Conservation (phyloP, 2,329 filamentous ascomycete species). For the Trichoderma guizhouense region DNA sequence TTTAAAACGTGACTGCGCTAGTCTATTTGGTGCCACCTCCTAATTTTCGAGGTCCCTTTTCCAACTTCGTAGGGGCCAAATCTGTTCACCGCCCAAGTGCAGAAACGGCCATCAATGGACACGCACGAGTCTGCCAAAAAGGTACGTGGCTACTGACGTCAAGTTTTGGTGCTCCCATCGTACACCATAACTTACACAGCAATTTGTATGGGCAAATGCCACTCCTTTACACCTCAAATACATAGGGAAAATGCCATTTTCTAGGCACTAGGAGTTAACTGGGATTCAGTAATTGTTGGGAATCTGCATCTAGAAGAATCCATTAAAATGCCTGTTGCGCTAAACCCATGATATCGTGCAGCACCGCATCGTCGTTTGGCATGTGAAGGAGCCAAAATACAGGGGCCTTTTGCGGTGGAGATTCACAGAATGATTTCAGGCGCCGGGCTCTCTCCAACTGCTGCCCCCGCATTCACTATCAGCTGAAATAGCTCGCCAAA, state of each 20-base stretch:
- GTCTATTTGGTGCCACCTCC: background rate
- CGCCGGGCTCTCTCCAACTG: background rate
- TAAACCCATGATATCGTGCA: background rate
- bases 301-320: background rate
- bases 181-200: background rate
- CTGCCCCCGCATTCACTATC: slow-evolving; percentile 5
- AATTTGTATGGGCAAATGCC: background rate
- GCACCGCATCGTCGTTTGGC: background rate
- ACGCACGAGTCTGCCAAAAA: background rate
- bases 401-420: slow-evolving; percentile 1
- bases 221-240: background rate
- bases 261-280: background rate
- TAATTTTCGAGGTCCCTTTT: background rate
- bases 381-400: background rate
- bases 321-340: background rate
- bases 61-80: background rate
- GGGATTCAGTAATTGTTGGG: background rate
- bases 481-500: background rate
- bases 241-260: background rate
- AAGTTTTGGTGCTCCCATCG: background rate
- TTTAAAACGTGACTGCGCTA: slow-evolving; percentile 3
- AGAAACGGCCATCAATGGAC: background rate
- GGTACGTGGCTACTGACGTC: background rate
- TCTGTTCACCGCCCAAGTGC: background rate
- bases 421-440: background rate